Base-by-base conservation (phyloP, 1,284 basidiomycete genomes). In the Mycosarcoma maydis region DNA sequence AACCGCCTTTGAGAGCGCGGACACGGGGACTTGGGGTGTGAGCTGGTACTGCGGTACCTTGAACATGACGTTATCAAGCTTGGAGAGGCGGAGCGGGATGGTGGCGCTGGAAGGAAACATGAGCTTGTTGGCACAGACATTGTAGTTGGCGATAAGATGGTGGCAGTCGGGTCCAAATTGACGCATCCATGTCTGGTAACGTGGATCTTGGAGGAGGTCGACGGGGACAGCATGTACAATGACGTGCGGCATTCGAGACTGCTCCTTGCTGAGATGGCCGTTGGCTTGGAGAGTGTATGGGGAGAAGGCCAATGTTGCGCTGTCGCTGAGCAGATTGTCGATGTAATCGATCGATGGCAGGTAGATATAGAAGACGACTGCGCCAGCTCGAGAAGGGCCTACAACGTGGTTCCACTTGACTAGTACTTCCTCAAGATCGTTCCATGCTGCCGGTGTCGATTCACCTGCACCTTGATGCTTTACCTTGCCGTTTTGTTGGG, bases 61-160 rank as follows among this genome's bases (percentile, higher is more conserved):
- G 84, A 96, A 97, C 73, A 94, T 87, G 2, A 86, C 80, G 0
- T 85, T 66, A 75, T 96, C 91, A 29, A 96, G 84, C 54, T 88
- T 84, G 64, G 87, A 88, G 6, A 96, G 85, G 38, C 88, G 86
- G 17, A 92, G 84, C 49, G 90, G 89, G 58, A 88, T 87, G 72
- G 87, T 88, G 3, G 90, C 89, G 9, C 89, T 87, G 20, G 88
- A 89, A 0, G 88, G 89, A 77, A 92, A 94, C 14, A 88, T 88
- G 22, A 91, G 84, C 4, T 86, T 87, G 82, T 95, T 87, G 5
- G 88, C 83, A 36, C 84, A 83, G 51, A 88, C 84, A 59, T 87
- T 84, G 29, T 85, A 84, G 32, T 90, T 89, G 16, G 90, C 85
- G 38, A 67, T 33, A 54, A 81, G 43, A 53, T 67, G 47, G 75